A percentile compares a stretch with the other conserved stretches of the same genome.
phyloP scores from a whole-genome alignment of 2,329 filamentous ascomycete genomes.

The Didymella arachidicola region DNA sequence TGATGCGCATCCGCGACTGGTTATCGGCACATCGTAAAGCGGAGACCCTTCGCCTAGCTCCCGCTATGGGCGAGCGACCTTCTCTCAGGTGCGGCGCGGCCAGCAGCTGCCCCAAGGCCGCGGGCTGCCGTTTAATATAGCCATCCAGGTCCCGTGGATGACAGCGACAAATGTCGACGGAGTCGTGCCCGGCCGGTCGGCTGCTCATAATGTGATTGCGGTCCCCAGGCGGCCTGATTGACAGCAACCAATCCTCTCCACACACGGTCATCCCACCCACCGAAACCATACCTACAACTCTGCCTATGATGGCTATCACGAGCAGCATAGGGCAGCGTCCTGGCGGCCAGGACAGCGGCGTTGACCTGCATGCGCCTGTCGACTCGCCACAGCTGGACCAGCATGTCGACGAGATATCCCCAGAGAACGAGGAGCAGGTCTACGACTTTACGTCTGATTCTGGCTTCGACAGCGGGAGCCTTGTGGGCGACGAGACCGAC shows the following conservation, averaged over 20 bases:
- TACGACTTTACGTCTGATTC: conserved; percentile 41
- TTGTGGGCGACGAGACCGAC: conserved; percentile 48
- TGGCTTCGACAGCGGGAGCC: conserved; percentile 48
- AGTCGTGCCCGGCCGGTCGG: conserved; percentile 6
- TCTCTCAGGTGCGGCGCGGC: conserved; percentile 12
- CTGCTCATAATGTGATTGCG: conserved; percentile 4
- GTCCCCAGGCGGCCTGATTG: not conserved
- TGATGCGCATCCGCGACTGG: conserved; percentile 10
- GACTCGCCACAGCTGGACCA: conserved; percentile 13
- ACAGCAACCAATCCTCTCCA: not conserved
- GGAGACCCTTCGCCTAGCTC: conserved; percentile 15
- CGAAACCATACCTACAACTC: conserved; percentile 1
- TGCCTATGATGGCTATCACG: conserved; percentile 4
- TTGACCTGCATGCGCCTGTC: conserved; percentile 10
- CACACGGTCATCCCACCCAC: conserved; percentile 4
- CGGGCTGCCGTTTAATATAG: conserved; percentile 6
- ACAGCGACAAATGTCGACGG: not conserved
- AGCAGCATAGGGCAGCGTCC: conserved; percentile 2
- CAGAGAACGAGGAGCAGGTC: conserved; percentile 13
- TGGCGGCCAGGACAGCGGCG: conserved; percentile 16
- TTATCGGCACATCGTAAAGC: conserved; percentile 3
- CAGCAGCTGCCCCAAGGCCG: conserved; percentile 15
- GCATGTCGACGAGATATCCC: not conserved
- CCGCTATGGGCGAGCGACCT: conserved; percentile 14
- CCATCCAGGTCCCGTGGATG: conserved; percentile 12